These are phyloP conservation scores for Venturia nashicola DNA, from an alignment of 2,329 filamentous ascomycete genomes.

Conservation along the genomic window DNA sequence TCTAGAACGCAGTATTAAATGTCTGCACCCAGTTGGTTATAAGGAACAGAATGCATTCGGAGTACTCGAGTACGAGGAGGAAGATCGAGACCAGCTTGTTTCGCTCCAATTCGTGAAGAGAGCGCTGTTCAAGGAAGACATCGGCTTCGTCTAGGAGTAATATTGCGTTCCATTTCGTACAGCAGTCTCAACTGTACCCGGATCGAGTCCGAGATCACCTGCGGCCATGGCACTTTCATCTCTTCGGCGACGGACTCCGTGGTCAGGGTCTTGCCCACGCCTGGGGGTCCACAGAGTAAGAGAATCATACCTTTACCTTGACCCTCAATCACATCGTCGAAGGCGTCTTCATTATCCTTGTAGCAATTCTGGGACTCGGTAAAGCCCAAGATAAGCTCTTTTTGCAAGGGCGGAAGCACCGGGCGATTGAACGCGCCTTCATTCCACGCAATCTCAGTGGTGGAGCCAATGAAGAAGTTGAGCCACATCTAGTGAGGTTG, in stretches of 20 bases:
- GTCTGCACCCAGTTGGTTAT: constrained; percentile 21
- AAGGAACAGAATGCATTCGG: constrained; percentile 20
- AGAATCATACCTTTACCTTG: constrained; percentile 42
- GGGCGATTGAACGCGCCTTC: constrained; percentile 19
- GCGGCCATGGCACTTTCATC: constrained; percentile 39
- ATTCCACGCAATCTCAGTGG: constrained; percentile 21
- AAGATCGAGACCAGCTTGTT: constrained; percentile 17
- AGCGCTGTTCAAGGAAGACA: constrained; percentile 17
- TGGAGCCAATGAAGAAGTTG: constrained; percentile 12
- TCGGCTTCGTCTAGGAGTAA: constrained; percentile 14
- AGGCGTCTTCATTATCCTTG: constrained; percentile 16
- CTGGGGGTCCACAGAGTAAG: constrained; percentile 38
- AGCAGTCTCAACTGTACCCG: constrained; percentile 30
- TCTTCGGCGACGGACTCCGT: constrained; percentile 38
- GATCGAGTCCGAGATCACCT: constrained; percentile 36
- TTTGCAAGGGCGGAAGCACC: constrained; percentile 20
- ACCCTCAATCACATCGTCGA: constrained; percentile 39
- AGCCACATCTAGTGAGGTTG: constrained; percentile 11
- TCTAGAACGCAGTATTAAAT: constrained; percentile 20
- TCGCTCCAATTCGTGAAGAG: constrained; percentile 10
- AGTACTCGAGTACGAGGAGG: constrained; percentile 16
- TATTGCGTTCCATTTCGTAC: constrained; percentile 18
- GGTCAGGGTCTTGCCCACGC: constrained; percentile 42
- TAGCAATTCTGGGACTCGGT: constrained; percentile 17
- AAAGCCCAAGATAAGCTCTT: constrained; percentile 22